Percentiles rank a stretch among this genome's conserved stretches.
Evolutionary conservation across 2,329 filamentous ascomycete species (phyloP).

Genomic region (Diaporthe humulicola): DNA sequence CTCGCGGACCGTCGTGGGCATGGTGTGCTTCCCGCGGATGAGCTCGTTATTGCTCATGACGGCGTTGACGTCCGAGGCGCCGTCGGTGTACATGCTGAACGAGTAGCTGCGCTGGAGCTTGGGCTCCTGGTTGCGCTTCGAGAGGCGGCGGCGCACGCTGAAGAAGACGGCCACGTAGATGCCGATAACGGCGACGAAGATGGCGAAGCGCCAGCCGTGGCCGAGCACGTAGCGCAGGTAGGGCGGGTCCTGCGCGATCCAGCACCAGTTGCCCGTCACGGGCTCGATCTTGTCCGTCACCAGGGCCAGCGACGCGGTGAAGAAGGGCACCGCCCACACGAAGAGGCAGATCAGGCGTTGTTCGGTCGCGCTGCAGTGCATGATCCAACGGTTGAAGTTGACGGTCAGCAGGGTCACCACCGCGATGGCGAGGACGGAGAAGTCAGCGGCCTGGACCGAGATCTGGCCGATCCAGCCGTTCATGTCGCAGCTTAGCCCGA

Average conservation of each 20-base stretch:
- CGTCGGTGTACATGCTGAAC: constrained; percentile 34
- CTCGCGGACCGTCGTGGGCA: constrained; percentile 33
- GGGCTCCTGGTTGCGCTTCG: constrained; percentile 25
- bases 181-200: constrained; percentile 27
- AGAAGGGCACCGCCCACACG: constrained; percentile 34
- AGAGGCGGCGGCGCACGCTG: constrained; percentile 34
- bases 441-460: constrained; percentile 39
- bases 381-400: constrained; percentile 30
- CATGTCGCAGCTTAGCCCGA: constrained; percentile 20
- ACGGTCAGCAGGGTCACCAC: constrained; percentile 34
- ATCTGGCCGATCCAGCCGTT: constrained; percentile 38
- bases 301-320: constrained; percentile 34
- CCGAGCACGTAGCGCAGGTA: constrained; percentile 37
- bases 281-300: constrained; percentile 33
- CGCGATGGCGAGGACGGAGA: constrained; percentile 38
- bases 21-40: constrained; percentile 34
- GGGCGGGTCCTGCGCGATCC: constrained; percentile 35
- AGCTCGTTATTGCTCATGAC: constrained; percentile 36
- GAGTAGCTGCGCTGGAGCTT: constrained; percentile 29
- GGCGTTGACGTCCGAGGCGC: constrained; percentile 24
- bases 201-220: constrained; percentile 37
- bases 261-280: constrained; percentile 39
- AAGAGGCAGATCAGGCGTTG: constrained; percentile 33
- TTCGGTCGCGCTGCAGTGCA: constrained; percentile 22
- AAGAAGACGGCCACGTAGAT: constrained; percentile 31